Evolutionary conservation across 345 rosid genomes (phyloP), one percentile per base, ranked within the genome.

Genomic region (Citrus hindsii): DNA sequence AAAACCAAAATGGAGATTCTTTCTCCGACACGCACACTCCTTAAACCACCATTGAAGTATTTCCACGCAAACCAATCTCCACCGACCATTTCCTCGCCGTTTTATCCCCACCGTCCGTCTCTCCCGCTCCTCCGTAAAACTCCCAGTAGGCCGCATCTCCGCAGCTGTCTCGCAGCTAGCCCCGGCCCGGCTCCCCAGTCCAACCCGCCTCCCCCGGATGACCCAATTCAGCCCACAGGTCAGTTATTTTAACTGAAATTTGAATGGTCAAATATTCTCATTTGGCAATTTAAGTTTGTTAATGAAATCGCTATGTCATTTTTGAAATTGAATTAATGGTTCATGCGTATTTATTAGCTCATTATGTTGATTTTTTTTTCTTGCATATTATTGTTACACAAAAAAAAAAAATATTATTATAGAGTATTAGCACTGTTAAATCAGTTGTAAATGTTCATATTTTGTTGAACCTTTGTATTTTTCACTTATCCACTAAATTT

Each of bases 191-290:
- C 51, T 60, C 83, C 88, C 19, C 71, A 79, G 33, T 80, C 89
- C 67, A 92, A 89, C 61, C 93, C 88, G 4, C 86, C 88, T 63
- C 90, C 87, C 6, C 80, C 79, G 56, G 82, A 76, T 33, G 80
- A 80, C 69, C 76, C 86, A 2, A 63, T 69, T 82, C 81, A 51
- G 19, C 80, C 76, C 74, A 55, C 53, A 81, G 97, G 97, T 92
- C 22, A 4, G 42, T 5, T 60, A 6, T 28, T 61, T 27, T 21
- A 6, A 2, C 32, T 4, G 1, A 24, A 5, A 16, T 48, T 40
- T 55, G 6, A 40, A 33, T 16, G 48, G 35, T 67, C 66, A 63
- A 59, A 51, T 33, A 4, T 19, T 66, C 6, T 9, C 42, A 8
- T 35, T 61, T 9, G 69, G 25, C 21, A 16, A 18, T 71, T 76